Conservation (phyloP, 2,329 filamentous ascomycete genomes). For the Harringtonia aguacate region DNA sequence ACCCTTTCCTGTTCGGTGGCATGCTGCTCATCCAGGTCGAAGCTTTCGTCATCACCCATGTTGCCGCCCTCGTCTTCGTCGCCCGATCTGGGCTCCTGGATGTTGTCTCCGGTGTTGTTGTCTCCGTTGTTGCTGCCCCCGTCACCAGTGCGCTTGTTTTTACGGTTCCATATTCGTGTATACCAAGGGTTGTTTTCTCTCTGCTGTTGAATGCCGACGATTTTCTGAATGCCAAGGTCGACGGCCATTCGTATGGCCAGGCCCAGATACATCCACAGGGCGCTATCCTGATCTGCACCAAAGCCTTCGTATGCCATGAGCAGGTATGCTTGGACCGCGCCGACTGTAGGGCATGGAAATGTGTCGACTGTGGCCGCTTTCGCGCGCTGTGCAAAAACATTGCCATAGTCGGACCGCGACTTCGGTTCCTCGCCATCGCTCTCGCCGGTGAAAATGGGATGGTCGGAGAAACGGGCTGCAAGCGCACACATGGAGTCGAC, state of each 20-base stretch:
- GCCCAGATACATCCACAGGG: conserved; percentile 87
- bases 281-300: conserved; percentile 78
- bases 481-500: conserved; percentile 80
- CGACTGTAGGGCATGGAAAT: conserved; percentile 71
- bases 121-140: conserved; percentile 8
- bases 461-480: conserved; percentile 68
- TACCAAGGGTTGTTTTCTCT: conserved; percentile 41
- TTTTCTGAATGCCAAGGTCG: conserved; percentile 71
- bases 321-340: conserved; percentile 73
- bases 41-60: conserved; percentile 26
- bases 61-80: conserved; percentile 14
- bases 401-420: conserved; percentile 56
- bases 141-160: conserved; percentile 9
- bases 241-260: conserved; percentile 77
- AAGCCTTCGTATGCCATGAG: conserved; percentile 85
- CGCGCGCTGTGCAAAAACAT: conserved; percentile 69
- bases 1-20: conserved; percentile 71
- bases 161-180: conserved; percentile 30
- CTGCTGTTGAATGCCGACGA: conserved; percentile 59
- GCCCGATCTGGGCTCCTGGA: conserved; percentile 4
- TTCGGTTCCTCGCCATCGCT: conserved; percentile 26
- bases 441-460: conserved; percentile 38
- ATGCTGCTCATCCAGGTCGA: conserved; percentile 41
- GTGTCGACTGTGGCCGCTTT: conserved; percentile 76
- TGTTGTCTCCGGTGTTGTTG: conserved; percentile 12